Evolutionary conservation across 305 asterid species (phyloP), one percentile per base, ranked within the genome.

Genomic region (Rubia balearica): DNA sequence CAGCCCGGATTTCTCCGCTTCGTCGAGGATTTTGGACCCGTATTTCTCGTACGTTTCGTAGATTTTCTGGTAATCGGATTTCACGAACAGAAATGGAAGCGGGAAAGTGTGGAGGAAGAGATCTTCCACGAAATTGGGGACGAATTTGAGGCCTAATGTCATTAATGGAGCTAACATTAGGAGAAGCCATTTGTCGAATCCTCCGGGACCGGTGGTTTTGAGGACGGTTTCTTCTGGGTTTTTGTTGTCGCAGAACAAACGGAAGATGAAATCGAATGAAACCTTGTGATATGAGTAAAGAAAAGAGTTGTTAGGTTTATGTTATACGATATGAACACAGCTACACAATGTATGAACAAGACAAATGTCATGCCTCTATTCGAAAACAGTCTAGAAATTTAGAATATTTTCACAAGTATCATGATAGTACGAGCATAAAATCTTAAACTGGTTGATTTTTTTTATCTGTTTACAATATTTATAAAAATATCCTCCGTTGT

Each of bases 231-330:
- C 85, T 13, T 68, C 74, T 4, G 83, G 71, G 48, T 45, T 78
- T 63, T 70, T 74, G 2, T 74, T 64, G 0, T 73, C 74, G 40
- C 83, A 74, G 41, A 88, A 69, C 78, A 84, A 71, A 14, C 87
- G 86, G 73, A 85, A 88, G 74, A 85, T 65, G 48, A 85, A 75
- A 6, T 88, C 87, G 3, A 81, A 84, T 0, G 95, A 78, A 78
- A 78, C 68, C 16, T 53, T 53, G 56, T 14, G n/a, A 51, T 51
- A 17, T 17, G n/a, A 51, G 17, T 8, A 51, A 53, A n/a, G 9
- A 53, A 9, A 17, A 53, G 22, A 51, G 17, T 51, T 51, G 57
- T 51, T 53, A 53, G 57, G 8, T 30, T 30, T 30, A 30, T 30
- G 33, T 30, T 30, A 30, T 30, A 30, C 33, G 33, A 30, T 30